A percentile compares a stretch with the other conserved stretches of the same genome.
These are phyloP conservation scores for Macrocybe sp. DNA, from an alignment of 1,284 basidiomycete species.

Conservation along the genomic window DNA sequence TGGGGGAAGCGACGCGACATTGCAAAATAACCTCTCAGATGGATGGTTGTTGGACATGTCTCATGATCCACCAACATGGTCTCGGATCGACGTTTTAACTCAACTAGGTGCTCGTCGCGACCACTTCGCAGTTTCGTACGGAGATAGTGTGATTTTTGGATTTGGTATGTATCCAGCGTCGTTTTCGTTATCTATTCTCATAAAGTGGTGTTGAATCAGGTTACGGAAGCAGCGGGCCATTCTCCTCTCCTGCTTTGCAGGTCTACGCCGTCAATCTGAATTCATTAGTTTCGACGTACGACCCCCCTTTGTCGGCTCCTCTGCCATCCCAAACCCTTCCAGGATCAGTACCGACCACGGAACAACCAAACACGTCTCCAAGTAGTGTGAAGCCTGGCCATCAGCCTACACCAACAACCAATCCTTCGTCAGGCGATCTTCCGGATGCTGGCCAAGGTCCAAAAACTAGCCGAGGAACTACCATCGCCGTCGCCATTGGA, in stretches of 20 bases:
- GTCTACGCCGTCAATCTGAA: conserved; percentile 45
- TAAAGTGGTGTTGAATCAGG: conserved; percentile 33
- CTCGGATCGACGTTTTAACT: conserved; percentile 41
- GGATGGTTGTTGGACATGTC: conserved; percentile 72
- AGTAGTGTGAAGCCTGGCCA: conserved; percentile 9
- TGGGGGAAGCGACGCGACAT: conserved; percentile 63
- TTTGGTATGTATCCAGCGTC: conserved; percentile 56
- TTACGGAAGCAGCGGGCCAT: conserved; percentile 45
- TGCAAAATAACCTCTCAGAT: conserved; percentile 57
- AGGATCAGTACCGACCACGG: conserved; percentile 19
- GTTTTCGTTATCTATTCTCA: conserved; percentile 4
- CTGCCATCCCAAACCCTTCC: conserved; percentile 36
- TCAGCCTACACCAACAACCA: conserved; percentile 20
- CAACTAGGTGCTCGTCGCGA: conserved; percentile 61
- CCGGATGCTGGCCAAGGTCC: conserved; percentile 13
- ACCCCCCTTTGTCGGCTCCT: conserved; percentile 33
- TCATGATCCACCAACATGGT: conserved; percentile 54
- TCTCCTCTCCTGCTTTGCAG: conserved; percentile 41
- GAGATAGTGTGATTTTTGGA: conserved; percentile 63
- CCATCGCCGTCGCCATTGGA: conserved; percentile 49
- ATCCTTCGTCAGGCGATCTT: conserved; percentile 11
- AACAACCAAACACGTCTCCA: conserved; percentile 5
- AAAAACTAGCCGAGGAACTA: conserved; percentile 16
- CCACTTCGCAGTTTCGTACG: conserved; percentile 64
- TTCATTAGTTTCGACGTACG: conserved; percentile 35